These are phyloP conservation scores for Penstemon newberryi DNA, from an alignment of 257 asterid genomes.

Conservation along the genomic window DNA sequence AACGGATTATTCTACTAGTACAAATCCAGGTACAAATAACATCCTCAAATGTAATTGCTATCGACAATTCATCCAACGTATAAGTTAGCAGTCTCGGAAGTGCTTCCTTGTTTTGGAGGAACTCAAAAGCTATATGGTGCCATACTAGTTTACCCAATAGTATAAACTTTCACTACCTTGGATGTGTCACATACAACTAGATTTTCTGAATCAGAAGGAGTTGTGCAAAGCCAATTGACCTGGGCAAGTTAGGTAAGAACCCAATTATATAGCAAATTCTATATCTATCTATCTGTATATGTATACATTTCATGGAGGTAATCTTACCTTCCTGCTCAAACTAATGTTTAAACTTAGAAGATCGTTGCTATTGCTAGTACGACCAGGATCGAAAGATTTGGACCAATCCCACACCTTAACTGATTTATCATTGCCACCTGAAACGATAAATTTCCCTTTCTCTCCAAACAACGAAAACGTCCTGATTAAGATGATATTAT, in stretches of 20 bases:
- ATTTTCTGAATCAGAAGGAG: conserved; percentile 81
- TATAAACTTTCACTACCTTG: conserved; percentile 74
- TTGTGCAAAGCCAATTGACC: conserved; percentile 94
- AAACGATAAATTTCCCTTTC: conserved; percentile 75
- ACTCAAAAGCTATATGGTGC: conserved; percentile 2
- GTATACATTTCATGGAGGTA: not conserved
- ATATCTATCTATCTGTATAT: no score
- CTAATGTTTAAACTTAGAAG: conserved; percentile 43
- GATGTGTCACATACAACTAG: conserved; percentile 88
- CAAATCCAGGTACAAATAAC: conserved; percentile 8
- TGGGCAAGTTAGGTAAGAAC: conserved; percentile 28
- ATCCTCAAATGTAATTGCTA: not conserved
- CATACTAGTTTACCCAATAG: conserved; percentile 35
- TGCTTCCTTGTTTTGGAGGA: not conserved
- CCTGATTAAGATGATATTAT: conserved; percentile 39
- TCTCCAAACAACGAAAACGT: conserved; percentile 82
- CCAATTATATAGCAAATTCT: conserved; percentile 1
- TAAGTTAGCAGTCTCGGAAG: no score
- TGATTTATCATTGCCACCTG: conserved; percentile 88
- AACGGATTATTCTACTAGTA: not conserved
- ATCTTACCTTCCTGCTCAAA: conserved; percentile 58
- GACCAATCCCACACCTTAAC: conserved; percentile 90
- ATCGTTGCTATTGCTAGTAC: conserved; percentile 34
- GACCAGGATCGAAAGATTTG: conserved; percentile 42
- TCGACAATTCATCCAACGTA: conserved; percentile 3